Evolutionary conservation across 805 yeast species (phyloP).

Genomic region (Candida khao-thaluensis): DNA sequence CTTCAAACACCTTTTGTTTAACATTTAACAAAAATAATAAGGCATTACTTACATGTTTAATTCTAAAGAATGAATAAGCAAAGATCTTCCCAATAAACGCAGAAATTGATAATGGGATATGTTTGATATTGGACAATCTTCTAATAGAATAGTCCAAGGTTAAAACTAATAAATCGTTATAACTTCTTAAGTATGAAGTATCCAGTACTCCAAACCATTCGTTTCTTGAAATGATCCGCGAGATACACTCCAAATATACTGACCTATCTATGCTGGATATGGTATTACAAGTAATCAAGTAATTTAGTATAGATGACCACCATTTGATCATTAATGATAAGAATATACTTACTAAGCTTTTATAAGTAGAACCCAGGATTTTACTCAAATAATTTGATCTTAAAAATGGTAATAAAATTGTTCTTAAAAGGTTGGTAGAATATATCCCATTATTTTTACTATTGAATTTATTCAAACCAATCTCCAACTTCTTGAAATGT

Average conservation of each 20-base stretch:
- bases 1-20: constrained; percentile 45
- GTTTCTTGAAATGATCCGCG: constrained; percentile 45
- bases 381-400: constrained; percentile 27
- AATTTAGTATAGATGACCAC: constrained; percentile 50
- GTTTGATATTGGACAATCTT: constrained; percentile 46
- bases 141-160: constrained; percentile 55
- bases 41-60: constrained; percentile 57
- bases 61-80: constrained; percentile 58
- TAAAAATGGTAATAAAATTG: constrained; percentile 46
- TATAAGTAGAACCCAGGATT: constrained; percentile 23
- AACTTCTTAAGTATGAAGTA: constrained; percentile 19
- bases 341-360: constrained; percentile 32
- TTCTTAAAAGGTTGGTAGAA: constrained; percentile 49
- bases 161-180: constrained; percentile 38
- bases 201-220: constrained; percentile 44
- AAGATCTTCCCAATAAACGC: constrained; percentile 72
- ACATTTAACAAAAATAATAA: constrained; percentile 56
- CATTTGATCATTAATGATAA: constrained; percentile 42
- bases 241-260: constrained; percentile 55
- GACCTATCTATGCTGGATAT: constrained; percentile 48
- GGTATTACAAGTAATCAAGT: constrained; percentile 18
- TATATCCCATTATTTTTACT: constrained; percentile 36
- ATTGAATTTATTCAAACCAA: constrained; percentile 43
- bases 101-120: constrained; percentile 52
- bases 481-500: constrained; percentile 42